Conservation (phyloP, 2,329 filamentous ascomycete species). For the Karstenula rhodostoma region DNA sequence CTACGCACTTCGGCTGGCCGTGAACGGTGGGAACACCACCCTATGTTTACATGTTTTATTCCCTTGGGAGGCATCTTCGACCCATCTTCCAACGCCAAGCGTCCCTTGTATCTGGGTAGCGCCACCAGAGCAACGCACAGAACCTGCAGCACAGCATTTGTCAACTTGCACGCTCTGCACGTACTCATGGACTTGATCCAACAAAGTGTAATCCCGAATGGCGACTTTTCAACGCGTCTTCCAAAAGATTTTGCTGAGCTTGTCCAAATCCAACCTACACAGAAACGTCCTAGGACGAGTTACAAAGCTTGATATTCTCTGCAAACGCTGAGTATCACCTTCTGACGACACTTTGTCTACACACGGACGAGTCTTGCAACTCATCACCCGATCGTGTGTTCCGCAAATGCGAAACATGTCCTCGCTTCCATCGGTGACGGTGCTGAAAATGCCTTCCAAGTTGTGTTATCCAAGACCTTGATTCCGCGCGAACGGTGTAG, state of each 20-base stretch:
- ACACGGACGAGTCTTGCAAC: not conserved
- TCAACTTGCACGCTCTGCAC: not conserved
- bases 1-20: not conserved
- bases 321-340: not conserved
- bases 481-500: not conserved
- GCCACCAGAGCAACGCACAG: not conserved
- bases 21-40: not conserved
- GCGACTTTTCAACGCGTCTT: not conserved
- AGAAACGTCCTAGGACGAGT: not conserved
- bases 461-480: not conserved
- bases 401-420: not conserved
- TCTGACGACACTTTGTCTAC: not conserved
- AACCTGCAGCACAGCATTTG: not conserved
- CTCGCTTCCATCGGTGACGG: conserved; percentile 8
- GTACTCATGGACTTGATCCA: no score
- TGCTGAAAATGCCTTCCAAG: no score
- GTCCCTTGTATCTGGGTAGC: not conserved
- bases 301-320: not conserved
- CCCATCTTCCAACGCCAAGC: not conserved
- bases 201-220: not conserved
- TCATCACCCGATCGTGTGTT: not conserved
- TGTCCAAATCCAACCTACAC: not conserved
- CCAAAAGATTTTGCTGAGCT: not conserved
- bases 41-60: not conserved
- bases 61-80: not conserved